Conservation (phyloP, 768 basidiomycete species). For the Roridomyces roridus region DNA sequence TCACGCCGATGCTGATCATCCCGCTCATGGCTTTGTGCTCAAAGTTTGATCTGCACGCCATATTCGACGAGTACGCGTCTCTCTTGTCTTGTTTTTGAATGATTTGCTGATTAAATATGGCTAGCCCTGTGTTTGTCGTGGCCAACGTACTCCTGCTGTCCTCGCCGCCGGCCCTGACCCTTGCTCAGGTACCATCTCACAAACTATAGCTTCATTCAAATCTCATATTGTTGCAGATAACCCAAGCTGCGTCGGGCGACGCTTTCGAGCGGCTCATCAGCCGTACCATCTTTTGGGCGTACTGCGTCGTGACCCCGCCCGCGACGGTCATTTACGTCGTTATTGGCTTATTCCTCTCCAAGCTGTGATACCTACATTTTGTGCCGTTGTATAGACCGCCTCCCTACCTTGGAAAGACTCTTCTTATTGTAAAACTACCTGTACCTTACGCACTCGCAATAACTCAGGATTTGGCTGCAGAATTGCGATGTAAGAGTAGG, state of each 20-base stretch:
- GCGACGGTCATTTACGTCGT: conserved; percentile 82
- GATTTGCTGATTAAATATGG: conserved; percentile 10
- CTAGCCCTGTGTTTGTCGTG: conserved; percentile 88
- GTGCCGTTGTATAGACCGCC: no score
- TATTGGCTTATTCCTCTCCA: conserved; percentile 68
- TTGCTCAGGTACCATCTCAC: conserved; percentile 55
- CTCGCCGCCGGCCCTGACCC: conserved; percentile 74
- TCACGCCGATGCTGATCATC: conserved; percentile 80
- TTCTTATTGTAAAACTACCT: no score
- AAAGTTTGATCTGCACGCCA: conserved; percentile 58
- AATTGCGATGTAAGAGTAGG: no score
- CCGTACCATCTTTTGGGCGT: conserved; percentile 93
- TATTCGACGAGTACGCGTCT: conserved; percentile 77
- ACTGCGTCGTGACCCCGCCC: conserved; percentile 87
- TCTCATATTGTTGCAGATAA: conserved; percentile 54
- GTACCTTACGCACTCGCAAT: no score
- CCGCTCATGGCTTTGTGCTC: conserved; percentile 76
- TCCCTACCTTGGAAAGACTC: no score
- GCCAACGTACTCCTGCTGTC: conserved; percentile 83
- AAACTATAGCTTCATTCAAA: conserved; percentile 2
- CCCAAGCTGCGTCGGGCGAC: conserved; percentile 82
- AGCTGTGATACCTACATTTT: conserved; percentile 41
- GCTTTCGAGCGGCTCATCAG: conserved; percentile 92
- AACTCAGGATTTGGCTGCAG: no score
- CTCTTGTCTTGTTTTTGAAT: conserved; percentile 26